Base-by-base conservation (phyloP, 495 filamentous ascomycete species). In the Podospora conica region DNA sequence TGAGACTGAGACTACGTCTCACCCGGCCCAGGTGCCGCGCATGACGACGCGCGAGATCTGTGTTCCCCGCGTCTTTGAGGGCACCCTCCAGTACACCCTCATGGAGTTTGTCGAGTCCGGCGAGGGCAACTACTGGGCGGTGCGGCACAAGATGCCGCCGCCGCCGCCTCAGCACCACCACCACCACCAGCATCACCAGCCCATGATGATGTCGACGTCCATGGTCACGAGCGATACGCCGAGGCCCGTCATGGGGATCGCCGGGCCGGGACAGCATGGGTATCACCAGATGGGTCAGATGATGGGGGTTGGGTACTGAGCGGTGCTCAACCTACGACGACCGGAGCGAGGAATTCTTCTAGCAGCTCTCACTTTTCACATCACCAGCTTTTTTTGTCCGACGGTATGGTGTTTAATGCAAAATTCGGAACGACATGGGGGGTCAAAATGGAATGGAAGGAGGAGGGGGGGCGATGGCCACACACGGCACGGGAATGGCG, bases 1-100 rank as follows among this genome's bases (percentile, higher is more conserved):
- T 8, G 53, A 71, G 53, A 65, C 68, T 11, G 53, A 56, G 22
- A 65, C 53, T 22, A 58, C 11, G 54, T 31, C 31, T 56, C 48
- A 11, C 15, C 48, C 23, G 22, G 58, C 66, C 63, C 55, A 65
- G 60, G 31, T 69, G 67, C 63, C 65, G 61, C 29, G 29, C 29
- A 33, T 33, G 40, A 48, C 18, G 40, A 48, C 40, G 40, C 68
- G 55, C 33, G 71, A 76, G 64, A 65, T 74, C 31, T 77, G 73
- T 55, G 78, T 82, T 20, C 80, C 82, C 21, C 75, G 75, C n/a
- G 69, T 78, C 25, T 73, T 75, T 59, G 76, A 79, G 25, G 82
- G 81, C 21, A 75, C 70, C 10, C 67, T 83, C 24, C 75, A 78
- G 53, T 81, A 82, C 69, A 80, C 72, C 7, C 59, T 78, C 63